Evolutionary conservation across 371 early-diverging fungal species (phyloP).

Genomic region (Funneliformis caledonium): DNA sequence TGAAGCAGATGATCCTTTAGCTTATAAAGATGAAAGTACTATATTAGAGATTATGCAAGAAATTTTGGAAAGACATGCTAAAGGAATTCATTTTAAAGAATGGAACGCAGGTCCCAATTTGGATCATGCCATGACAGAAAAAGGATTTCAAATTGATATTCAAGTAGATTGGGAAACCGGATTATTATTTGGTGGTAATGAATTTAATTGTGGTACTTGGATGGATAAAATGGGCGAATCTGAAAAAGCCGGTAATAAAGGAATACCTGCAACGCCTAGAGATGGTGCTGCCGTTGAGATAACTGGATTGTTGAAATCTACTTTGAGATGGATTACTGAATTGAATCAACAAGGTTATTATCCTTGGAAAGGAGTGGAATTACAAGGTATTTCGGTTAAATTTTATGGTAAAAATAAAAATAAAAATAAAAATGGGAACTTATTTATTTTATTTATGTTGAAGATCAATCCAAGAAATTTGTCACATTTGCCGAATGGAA

Average conservation of each 20-base stretch:
- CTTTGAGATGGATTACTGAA: conserved; percentile 79
- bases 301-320: conserved; percentile 83
- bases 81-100: conserved; percentile 93
- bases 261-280: conserved; percentile 91
- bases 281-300: conserved; percentile 95
- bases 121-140: conserved; percentile 89
- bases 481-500: conserved; percentile 79
- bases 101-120: conserved; percentile 90
- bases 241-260: conserved; percentile 86
- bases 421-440: neutral
- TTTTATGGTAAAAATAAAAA: neutral
- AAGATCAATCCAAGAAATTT: conserved; percentile 40
- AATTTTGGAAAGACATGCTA: conserved; percentile 87
- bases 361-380: conserved; percentile 54
- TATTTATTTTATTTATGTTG: conserved; percentile 23
- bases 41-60: conserved; percentile 90
- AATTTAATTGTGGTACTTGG: conserved; percentile 98
- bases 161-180: conserved; percentile 76
- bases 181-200: conserved; percentile 85
- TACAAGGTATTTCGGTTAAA: conserved; percentile 41
- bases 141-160: conserved; percentile 87
- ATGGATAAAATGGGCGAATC: conserved; percentile 99
- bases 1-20: conserved; percentile 61
- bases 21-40: conserved; percentile 65
- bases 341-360: conserved; percentile 56